Base-by-base conservation (phyloP, 805 yeast species). In the Wickerhamomyces chambardii region DNA sequence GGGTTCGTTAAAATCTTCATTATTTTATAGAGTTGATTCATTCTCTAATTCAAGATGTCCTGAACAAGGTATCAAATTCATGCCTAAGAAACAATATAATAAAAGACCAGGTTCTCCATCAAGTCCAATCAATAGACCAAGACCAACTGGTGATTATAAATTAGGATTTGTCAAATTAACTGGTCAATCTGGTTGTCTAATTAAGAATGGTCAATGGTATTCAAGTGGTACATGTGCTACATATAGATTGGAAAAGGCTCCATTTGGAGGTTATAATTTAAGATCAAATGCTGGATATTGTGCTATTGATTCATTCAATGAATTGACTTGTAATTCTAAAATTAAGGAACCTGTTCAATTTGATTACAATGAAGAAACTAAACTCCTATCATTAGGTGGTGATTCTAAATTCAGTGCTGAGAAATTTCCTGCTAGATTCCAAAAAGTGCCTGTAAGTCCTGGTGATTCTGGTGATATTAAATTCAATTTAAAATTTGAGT, bases 201-300 rank as follows among this genome's bases (percentile, higher is more conserved):
- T 89, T 49, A 74, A 83, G 40, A 83, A 75, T 49, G 98, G 98
- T 4, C 71, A 75, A 44, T 89, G 95, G 92, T 84, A 80, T 59
- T 53, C 70, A 5, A 54, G 61, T 29, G 96, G 96, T 1, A 75
- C 92, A 0, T 90, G 97, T 57, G 97, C 96, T 5, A 75, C 81
- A 5, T 89, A 68, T 59, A 66, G 66, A 18, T 47, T 83, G 29
- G 29, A 30, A 15, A 68, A 75, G 36, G 74, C 81, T 24, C 70
- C 72, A 24, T 76, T 75, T 56, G 94, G 94, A 4, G 90, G 90
- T 15, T 70, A 74, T 48, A 70, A 75, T 38, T 48, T 85, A 22
- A 65, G 64, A 36, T 70, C 90, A 1, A 71, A 84, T 27, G 74
- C 69, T 47, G 95, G 95, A 0, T 69, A 64, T 39, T 85, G 95